Base-by-base conservation (phyloP, 768 basidiomycete genomes). In the Nidularia sp. region DNA sequence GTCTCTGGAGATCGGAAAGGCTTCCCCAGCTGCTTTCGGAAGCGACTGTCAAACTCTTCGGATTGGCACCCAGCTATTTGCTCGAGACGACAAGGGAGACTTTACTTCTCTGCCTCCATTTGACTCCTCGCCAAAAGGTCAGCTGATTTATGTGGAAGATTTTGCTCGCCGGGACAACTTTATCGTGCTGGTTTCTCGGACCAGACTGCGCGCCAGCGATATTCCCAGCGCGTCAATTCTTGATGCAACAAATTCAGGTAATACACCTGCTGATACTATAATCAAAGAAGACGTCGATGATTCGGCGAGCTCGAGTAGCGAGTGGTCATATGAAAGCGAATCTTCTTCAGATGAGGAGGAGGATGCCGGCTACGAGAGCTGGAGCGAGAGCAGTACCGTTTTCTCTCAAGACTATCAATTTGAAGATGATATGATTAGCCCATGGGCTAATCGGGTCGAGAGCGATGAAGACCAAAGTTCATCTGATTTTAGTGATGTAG, bases 51-150 rank as follows among this genome's bases (percentile, higher is more conserved):
- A 48, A 39, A 32, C 34, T 22, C 29, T 55, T 15, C 52, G 54
- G 18, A 35, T 55, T 18, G 54, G 54, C 4, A 46, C 51, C 46
- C 45, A 49, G 47, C 18, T 55, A 33, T 55, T 55, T 45, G 34
- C 15, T 12, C 18, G 32, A 42, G 39, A 52, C 15, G 18, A 48
- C 9, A 9, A 32, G 6, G 47, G 51, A n/a, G 39, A 35, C 41
- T 55, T 52, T 25, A 15, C 39, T 12, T n/a, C 45, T 5, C 10
- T 52, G 39, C 25, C 25, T 29, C 25, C 25, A 29, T 15, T 41
- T 12, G 15, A 41, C 10, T 10, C 39, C 39, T 12, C 12, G 3
- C 12, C 10, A 10, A 10, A 41, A 10, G 39, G 12, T 5, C 39
- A 41, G 15, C 39, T 5, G 15, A 29, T 29, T 29, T 41, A 41